Percentiles rank a stretch among this genome's conserved stretches.
phyloP scores from a whole-genome alignment of 1,284 basidiomycete genomes.

The Chalciporus sp. region DNA sequence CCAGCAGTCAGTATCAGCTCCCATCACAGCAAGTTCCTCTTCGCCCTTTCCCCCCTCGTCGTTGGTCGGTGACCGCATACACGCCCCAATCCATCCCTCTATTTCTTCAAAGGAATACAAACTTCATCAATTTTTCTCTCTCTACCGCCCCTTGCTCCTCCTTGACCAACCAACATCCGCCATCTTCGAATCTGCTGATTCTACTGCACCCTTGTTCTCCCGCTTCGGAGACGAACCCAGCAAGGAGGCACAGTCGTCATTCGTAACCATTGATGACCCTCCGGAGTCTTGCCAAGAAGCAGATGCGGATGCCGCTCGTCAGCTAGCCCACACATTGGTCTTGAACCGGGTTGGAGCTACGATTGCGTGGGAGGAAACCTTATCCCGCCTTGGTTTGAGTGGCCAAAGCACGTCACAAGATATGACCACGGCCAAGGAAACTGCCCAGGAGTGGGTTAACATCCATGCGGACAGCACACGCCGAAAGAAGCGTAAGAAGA shows the following conservation, averaged over 20 bases:
- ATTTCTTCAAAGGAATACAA: slow-evolving; percentile 68
- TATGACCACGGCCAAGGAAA: slow-evolving; percentile 49
- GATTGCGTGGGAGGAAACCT: slow-evolving; percentile 62
- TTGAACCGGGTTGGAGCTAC: slow-evolving; percentile 62
- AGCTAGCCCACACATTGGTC: slow-evolving; percentile 67
- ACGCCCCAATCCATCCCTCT: slow-evolving; percentile 48
- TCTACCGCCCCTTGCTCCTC: slow-evolving; percentile 72
- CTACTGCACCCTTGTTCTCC: slow-evolving; percentile 35
- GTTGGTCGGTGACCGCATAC: slow-evolving; percentile 8
- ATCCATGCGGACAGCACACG: slow-evolving; percentile 77
- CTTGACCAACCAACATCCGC: slow-evolving; percentile 55
- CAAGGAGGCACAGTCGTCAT: slow-evolving; percentile 10
- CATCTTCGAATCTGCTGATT: slow-evolving; percentile 55
- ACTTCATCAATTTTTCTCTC: slow-evolving; percentile 78
- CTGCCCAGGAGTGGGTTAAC: slow-evolving; percentile 59
- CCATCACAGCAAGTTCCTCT: slow-evolving; percentile 10
- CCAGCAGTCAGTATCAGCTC: slow-evolving; percentile 11
- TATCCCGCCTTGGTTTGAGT: slow-evolving; percentile 62
- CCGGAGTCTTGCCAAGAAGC: slow-evolving; percentile 62
- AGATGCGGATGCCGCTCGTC: slow-evolving; percentile 75
- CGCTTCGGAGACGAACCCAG: slow-evolving; percentile 11
- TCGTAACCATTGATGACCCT: slow-evolving; percentile 44
- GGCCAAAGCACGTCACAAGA: slow-evolving; percentile 47
- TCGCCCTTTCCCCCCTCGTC: slow-evolving; percentile 14
- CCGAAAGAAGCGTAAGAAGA: slow-evolving; percentile 84